Evolutionary conservation across 192 early-diverging fungal species (phyloP), one percentile per base, ranked within the genome.

Genomic region (Rhizophagus clarus): DNA sequence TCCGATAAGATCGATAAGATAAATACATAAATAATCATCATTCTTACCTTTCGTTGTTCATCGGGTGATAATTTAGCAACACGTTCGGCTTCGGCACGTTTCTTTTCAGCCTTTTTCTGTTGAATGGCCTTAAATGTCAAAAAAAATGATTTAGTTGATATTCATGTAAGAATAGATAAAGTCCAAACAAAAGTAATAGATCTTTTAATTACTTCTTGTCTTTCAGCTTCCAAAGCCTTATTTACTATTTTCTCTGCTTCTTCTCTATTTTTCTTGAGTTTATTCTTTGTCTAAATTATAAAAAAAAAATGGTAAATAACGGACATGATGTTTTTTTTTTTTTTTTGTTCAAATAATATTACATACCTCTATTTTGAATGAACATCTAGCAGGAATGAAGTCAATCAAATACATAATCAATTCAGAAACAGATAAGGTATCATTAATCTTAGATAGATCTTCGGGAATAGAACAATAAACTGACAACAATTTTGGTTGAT

Each of bases 61-160:
- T 70, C 68, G 15, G 68, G 68, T n/a, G 68, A 70, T 37, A 70
- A 70, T 70, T 70, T 70, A 11, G 68, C 37, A n/a, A 70, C 22
- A 24, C 68, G 68, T 40, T 70, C 68, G 24, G 68, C 68, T 70
- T 70, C 68, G 11, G 68, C 68, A 70, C 68, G 68, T 42, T 70
- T 70, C 22, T 70, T 70, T 22, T 40, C 68, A n/a, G 37, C 34
- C 20, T 70, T 70, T 22, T 70, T 70, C 22, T 70, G 68, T 34
- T 70, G 68, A 37, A 70, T 70, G 7, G 29, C 34, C 68, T 70
- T 22, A n/a, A n/a, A 37, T 40, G 2, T n/a, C 28, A 70, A 70
- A 37, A 32, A 22, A 68, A 17, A 31, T 10, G 67, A 40, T 20
- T 37, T 11, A 64, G n/a, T 64, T 64, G 3, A 12, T 64, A 28